Evolutionary conservation across 139 green algal species (phyloP).

Genomic region (Coelastrella sp.): DNA sequence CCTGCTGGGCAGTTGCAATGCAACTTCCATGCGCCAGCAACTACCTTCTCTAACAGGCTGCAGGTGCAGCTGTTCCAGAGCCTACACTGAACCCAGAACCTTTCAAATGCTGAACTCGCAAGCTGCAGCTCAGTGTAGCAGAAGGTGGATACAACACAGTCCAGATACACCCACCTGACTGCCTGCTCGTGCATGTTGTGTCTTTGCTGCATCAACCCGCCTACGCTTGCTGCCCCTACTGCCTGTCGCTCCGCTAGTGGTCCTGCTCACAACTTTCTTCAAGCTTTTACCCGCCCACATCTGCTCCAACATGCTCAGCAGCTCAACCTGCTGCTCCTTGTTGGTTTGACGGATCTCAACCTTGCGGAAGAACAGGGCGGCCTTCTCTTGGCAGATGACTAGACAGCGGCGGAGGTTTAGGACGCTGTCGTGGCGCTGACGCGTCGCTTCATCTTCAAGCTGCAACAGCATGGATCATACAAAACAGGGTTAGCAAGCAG

Average conservation of each 20-base stretch:
- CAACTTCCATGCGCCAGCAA: too few species aligned
- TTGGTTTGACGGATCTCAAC: constrained; percentile 19
- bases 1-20: too few species aligned
- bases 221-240: background rate
- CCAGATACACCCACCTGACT: background rate
- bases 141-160: background rate
- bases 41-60: too few species aligned
- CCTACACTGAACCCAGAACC: too few species aligned
- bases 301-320: constrained; percentile 14
- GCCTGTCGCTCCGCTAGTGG: background rate
- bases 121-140: background rate
- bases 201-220: background rate
- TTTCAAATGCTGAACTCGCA: background rate
- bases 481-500: background rate
- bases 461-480: background rate
- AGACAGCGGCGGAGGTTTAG: constrained; percentile 42
- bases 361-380: constrained; percentile 51
- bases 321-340: background rate
- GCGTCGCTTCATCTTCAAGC: constrained; percentile 38
- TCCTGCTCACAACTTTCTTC: background rate
- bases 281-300: constrained; percentile 38
- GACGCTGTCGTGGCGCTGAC: constrained; percentile 11
- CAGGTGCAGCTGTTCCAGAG: too few species aligned
- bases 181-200: background rate
- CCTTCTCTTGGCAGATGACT: constrained; percentile 18